These are phyloP conservation scores for Blastobotrys malaysiensis DNA, from an alignment of 1,139 yeast genomes.

Conservation along the genomic window DNA sequence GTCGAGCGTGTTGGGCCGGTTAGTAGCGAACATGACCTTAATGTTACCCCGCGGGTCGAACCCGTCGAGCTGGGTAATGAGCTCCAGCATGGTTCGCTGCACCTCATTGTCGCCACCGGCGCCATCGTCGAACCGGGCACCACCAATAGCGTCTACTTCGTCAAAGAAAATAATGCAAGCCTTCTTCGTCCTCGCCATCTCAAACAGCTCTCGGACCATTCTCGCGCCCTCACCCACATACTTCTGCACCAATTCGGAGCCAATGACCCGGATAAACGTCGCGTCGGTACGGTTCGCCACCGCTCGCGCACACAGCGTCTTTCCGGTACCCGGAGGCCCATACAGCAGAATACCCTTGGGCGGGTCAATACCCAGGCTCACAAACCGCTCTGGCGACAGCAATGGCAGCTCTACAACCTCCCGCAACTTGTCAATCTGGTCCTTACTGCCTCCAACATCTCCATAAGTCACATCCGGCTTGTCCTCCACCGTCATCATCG, in stretches of 20 bases:
- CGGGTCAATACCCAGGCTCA: slow-evolving; percentile 93
- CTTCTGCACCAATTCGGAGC: slow-evolving; percentile 95
- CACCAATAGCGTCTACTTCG: slow-evolving; percentile 98
- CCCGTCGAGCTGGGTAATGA: slow-evolving; percentile 95
- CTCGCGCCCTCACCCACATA: slow-evolving; percentile 99
- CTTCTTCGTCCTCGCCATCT: slow-evolving; percentile 96
- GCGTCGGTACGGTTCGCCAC: slow-evolving; percentile 99
- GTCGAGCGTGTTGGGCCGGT: slow-evolving; percentile 94
- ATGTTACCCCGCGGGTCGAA: slow-evolving; percentile 98
- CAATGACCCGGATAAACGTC: slow-evolving; percentile 94
- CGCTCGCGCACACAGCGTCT: slow-evolving; percentile 95
- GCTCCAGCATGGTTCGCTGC: slow-evolving; percentile 97
- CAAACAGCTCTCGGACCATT: slow-evolving; percentile 96
- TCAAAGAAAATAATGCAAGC: slow-evolving; percentile 96
- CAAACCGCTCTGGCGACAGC: slow-evolving; percentile 92
- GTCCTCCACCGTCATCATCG: slow-evolving; percentile 99
- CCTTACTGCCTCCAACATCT: slow-evolving; percentile 97
- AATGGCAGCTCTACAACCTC: slow-evolving; percentile 96
- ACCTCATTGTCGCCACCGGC: slow-evolving; percentile 99
- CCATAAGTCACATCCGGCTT: slow-evolving; percentile 82
- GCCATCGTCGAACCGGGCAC: slow-evolving; percentile 98
- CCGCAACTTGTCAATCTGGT: slow-evolving; percentile 92
- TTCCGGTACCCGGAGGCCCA: slow-evolving; percentile 99
- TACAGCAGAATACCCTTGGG: slow-evolving; percentile 94
- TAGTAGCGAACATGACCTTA: slow-evolving; percentile 98